Evolutionary conservation across 78 protist genomes (phyloP).

Genomic region (Dictyostelium firmibasis): DNA sequence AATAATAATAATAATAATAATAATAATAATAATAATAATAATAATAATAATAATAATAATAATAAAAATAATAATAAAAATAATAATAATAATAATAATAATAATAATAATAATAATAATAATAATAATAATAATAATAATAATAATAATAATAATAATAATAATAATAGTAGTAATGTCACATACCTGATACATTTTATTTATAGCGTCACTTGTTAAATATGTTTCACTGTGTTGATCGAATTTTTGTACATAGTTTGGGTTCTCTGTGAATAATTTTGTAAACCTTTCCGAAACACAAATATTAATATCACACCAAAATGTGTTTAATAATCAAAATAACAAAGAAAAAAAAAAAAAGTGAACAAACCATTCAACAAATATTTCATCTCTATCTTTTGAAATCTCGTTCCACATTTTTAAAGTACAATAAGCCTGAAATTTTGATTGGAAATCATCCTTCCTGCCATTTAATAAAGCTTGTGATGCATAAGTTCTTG

Average conservation of each 20-base stretch:
- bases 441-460: conserved; percentile 80
- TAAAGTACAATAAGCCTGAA: conserved; percentile 80
- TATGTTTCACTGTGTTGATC: not conserved
- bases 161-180: too few relatives aligned
- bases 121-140: not conserved
- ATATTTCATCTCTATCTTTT: conserved; percentile 52
- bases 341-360: not conserved
- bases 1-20: not conserved
- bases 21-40: not conserved
- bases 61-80: not conserved
- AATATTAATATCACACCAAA: not conserved
- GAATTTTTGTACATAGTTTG: conserved; percentile 43
- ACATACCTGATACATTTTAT: conserved; percentile 75
- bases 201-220: conserved; percentile 68
- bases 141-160: not conserved
- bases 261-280: conserved; percentile 58
- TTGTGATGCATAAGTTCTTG: conserved; percentile 65
- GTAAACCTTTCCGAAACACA: conserved; percentile 19
- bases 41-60: not conserved
- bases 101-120: not conserved
- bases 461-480: conserved; percentile 44
- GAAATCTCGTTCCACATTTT: conserved; percentile 85
- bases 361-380: conserved; percentile 69
- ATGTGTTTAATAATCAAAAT: not conserved
- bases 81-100: not conserved